Evolutionary conservation across 768 basidiomycete species (phyloP), one percentile per base, ranked within the genome.

Genomic region (Astraeus odoratus): DNA sequence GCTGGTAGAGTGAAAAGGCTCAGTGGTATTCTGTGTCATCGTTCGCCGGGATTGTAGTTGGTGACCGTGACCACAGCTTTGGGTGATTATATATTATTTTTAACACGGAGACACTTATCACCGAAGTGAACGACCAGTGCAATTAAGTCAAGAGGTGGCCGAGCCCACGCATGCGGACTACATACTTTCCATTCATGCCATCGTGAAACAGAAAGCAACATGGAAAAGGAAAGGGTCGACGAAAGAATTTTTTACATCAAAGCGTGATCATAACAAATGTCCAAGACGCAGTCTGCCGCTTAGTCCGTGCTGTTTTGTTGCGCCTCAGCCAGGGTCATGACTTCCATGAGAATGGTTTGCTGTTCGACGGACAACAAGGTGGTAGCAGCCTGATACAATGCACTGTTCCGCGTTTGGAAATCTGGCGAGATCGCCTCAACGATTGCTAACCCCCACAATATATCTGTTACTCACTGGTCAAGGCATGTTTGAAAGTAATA

Each of bases 311-410:
- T 45, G n/a, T 29, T 44, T 22, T 54, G n/a, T n/a, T n/a, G 57
- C 10, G 52, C 22, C 52, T 84, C 83, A 23, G 86, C 86, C 57
- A 76, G 69, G 42, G 74, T 71, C 85, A 90, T 87, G 48, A 89
- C 77, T 57, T 92, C 88, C 85, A 90, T 90, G 46, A 91, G 73
- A 43, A 81, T 57, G 1, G 85, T 83, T 61, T 88, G 87, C 54
- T 85, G 82, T 19, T 91, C 88, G 34, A 85, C 72, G 44, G 70
- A 72, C 51, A 92, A 72, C 20, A 69, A 69, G 5, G 86, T 86
- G 34, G 86, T 90, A 13, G 81, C 79, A 12, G 75, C 73, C 57
- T 86, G 84, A 61, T 91, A 89, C 39, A 73, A 8, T 3, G 71
- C 65, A 2, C 69, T 65, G 53, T 89, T 88, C 60, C 81, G 77